Evolutionary conservation across 495 filamentous ascomycete species (phyloP).

Genomic region (Hypoxylon fuscum): DNA sequence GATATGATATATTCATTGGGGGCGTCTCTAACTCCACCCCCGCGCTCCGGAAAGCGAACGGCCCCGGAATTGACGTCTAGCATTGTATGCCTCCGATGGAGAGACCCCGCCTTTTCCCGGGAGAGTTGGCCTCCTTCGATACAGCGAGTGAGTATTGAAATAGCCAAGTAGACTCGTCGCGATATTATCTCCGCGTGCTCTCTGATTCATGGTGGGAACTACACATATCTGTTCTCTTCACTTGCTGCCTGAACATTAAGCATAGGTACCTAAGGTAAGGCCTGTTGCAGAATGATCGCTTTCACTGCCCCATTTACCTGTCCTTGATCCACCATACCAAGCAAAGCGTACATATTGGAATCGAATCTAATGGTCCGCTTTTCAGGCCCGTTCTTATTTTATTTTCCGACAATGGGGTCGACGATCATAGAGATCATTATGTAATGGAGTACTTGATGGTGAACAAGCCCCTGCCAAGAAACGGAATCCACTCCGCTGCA

Average conservation of each 20-base stretch:
- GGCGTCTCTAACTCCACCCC: constrained; percentile 13
- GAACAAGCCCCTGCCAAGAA: constrained; percentile 18
- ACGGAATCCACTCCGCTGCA: constrained; percentile 10
- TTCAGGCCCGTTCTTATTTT: constrained; percentile 9
- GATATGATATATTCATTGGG: background rate
- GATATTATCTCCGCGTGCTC: too few relatives aligned
- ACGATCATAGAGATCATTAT: constrained; percentile 31
- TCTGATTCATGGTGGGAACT: too few relatives aligned
- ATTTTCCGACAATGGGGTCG: constrained; percentile 25
- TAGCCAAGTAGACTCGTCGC: too few relatives aligned
- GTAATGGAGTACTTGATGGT: constrained; percentile 21
- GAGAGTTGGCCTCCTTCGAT: background rate
- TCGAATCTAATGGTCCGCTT: constrained; percentile 21
- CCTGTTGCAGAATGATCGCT: too few relatives aligned
- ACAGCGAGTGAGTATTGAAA: too few relatives aligned
- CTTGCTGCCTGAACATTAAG: too few relatives aligned
- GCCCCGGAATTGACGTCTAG: constrained; percentile 21
- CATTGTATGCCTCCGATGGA: constrained; percentile 3
- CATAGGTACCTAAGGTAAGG: too few relatives aligned
- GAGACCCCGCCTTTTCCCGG: constrained; percentile 20
- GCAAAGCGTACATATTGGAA: too few relatives aligned
- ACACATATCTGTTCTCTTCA: too few relatives aligned
- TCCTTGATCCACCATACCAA: too few relatives aligned
- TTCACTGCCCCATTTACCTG: too few relatives aligned
- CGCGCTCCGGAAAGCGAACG: constrained; percentile 12